These are phyloP conservation scores for Ogataea trehalophila DNA, from an alignment of 805 yeast species.

Conservation along the genomic window DNA sequence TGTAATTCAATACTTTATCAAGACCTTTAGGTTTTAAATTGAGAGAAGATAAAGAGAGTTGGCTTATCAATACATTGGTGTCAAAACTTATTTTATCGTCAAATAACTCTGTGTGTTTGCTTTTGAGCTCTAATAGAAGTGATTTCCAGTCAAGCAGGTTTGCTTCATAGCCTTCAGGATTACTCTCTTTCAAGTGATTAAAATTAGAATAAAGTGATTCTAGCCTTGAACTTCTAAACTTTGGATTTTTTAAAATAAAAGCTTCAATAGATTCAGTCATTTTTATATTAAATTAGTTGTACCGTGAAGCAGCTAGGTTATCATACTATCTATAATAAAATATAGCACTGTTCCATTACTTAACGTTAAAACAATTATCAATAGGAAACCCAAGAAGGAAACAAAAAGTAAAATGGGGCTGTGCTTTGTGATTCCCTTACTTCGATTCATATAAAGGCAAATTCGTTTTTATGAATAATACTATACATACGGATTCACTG, in stretches of 20 bases:
- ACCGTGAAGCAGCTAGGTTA: too few species aligned
- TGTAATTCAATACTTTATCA: slow-evolving; percentile 19
- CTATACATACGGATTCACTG: too few species aligned
- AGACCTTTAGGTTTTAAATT: slow-evolving; percentile 22
- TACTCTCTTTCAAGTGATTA: slow-evolving; percentile 35
- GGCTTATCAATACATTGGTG: slow-evolving; percentile 10
- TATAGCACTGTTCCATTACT: too few species aligned
- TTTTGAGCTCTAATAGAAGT: slow-evolving; percentile 28
- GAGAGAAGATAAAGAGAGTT: slow-evolving; percentile 11
- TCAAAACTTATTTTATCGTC: slow-evolving; percentile 22
- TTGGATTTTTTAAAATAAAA: slow-evolving; percentile 20
- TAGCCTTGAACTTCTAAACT: slow-evolving; percentile 36
- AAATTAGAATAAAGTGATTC: slow-evolving; percentile 47
- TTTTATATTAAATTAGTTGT: neutral
- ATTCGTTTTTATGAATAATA: too few species aligned
- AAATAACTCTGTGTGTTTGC: slow-evolving; percentile 20
- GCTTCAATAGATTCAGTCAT: slow-evolving; percentile 6
- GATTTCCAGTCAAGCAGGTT: slow-evolving; percentile 43
- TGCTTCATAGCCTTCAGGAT: slow-evolving; percentile 47
- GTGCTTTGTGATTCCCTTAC: too few species aligned
- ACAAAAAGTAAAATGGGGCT: too few species aligned
- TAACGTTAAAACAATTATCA: too few species aligned
- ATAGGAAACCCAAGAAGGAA: too few species aligned
- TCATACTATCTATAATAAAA: too few species aligned
- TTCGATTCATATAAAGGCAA: too few species aligned